These are phyloP conservation scores for Dryas alaskensis DNA, from an alignment of 306 rosid genomes.

Conservation along the genomic window DNA sequence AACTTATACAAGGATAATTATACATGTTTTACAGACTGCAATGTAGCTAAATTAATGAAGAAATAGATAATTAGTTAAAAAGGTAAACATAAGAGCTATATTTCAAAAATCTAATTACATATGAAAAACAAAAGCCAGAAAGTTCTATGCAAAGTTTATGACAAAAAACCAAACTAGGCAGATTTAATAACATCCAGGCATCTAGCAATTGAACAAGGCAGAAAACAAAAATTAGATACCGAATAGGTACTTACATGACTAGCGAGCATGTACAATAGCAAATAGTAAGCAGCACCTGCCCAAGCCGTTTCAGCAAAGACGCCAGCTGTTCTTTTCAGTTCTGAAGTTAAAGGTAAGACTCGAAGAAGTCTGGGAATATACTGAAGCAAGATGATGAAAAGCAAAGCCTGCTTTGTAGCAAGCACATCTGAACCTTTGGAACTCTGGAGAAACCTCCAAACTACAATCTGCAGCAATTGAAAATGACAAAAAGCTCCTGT, in stretches of 20 bases:
- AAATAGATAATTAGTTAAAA: neutral
- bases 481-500: slow-evolving; percentile 3
- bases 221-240: slow-evolving; percentile 6
- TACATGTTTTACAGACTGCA: neutral
- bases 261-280: slow-evolving; percentile 93
- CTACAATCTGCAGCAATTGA: slow-evolving; percentile 67
- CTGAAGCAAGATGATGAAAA: slow-evolving; percentile 82
- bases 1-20: too few species aligned
- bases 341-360: slow-evolving; percentile 78
- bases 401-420: slow-evolving; percentile 81
- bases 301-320: slow-evolving; percentile 98
- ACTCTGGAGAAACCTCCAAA: slow-evolving; percentile 85
- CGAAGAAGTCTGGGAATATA: slow-evolving; percentile 85
- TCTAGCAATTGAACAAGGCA: slow-evolving; percentile 24
- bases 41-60: neutral
- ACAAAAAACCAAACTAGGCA: slow-evolving; percentile 8
- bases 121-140: neutral
- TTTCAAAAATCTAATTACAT: neutral
- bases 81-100: neutral
- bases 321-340: slow-evolving; percentile 94
- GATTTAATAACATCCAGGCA: slow-evolving; percentile 14
- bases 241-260: slow-evolving; percentile 78
- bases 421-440: slow-evolving; percentile 80
- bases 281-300: slow-evolving; percentile 98
- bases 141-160: slow-evolving; percentile 14